Evolutionary conservation across 2,329 filamentous ascomycete species (phyloP), one percentile per base, ranked within the genome.

Genomic region (Fusarium oxysporum): DNA sequence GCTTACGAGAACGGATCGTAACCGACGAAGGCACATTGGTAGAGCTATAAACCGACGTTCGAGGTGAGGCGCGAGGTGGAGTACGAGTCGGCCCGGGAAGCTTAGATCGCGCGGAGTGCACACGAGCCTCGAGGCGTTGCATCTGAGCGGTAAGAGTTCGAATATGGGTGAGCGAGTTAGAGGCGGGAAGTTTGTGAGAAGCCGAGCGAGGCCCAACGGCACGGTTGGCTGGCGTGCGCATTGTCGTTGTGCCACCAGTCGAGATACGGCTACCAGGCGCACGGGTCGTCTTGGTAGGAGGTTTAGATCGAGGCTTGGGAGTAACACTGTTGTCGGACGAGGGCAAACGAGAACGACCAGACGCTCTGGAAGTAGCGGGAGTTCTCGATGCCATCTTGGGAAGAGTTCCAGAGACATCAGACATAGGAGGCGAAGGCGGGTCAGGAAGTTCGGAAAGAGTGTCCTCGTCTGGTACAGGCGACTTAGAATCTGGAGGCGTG

Each of bases 91-190:
- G 94, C 3, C 92, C 94, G 5, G 96, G 96, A 25, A 99, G 89
- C 82, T 96, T 97, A 43, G 96, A 98, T 75, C 95, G 91, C 23
- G 92, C 96, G 30, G 92, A 94, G 69, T 98, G 95, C 14, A 99
- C 96, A 48, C 96, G 90, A 71, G 96, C 94, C 81, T 98, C 96
- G 69, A 99, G 91, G 75, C 94, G 93, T 82, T 98, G 94, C 95
- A 98, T 98, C 83, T 98, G 96, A 33, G 94, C 95, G 65, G 97
- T 97, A 73, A 99, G 91, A 35, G 92, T 93, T 72, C 96, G 94
- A 78, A 99, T 97, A 81, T 99, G 96, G 74, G 93, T 93, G 55
- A 99, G 89, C 4, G 96, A 98, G 71, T 86, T 90, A 70, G 87
- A 91, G 59, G 86, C 85, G 32, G 89, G 87, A 43, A 90, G 75